Evolutionary conservation across 345 rosid species (phyloP), one percentile per base, ranked within the genome.

Genomic region (Zanthoxylum bungeanum): DNA sequence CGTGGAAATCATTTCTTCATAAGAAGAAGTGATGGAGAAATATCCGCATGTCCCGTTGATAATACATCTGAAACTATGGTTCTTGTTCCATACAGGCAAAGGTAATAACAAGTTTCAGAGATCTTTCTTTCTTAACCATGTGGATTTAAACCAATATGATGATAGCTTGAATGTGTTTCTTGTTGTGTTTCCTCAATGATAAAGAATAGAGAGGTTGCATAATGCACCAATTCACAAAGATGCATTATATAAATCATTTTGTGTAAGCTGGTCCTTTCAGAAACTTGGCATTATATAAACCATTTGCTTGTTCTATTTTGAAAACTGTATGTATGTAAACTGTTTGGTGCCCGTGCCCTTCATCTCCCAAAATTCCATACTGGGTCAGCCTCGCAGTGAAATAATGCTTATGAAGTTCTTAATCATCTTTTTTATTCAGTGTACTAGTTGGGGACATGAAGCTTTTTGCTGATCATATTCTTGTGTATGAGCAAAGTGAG

Each of bases 1-100:
- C 88, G 97, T 25, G 98, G 97, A 75, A 82, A 85, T 66, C 92
- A 92, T 81, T 94, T 92, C 76, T 86, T 92, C 71, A 85, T 94
- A 50, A 80, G 57, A 79, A 82, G 87, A 74, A 90, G 98, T 76
- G 92, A 86, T 62, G 85, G 85, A 67, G 86, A 87, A 55, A 80
- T 85, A 72, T 92, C 83, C 87, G 92, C 90, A 49, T 92, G 95
- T 71, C 83, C 91, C 1, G 78, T 92, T 52, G 86, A 88, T 76
- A 75, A 89, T 55, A 73, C 75, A 42, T 85, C 90, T 25, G 81
- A 82, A 73, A 90, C 88, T 36, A 83, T 79, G 1, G 78, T 88
- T 68, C 85, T 92, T 75, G 82, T 94, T 81, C 91, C 93, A 27
- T 95, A 92, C 68, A 84, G 97, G 72, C 88, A 86, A 73, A 94